These are phyloP conservation scores for Hsuehochloa calcarea DNA, from an alignment of 176 grass and related monocot genomes.

Conservation along the genomic window DNA sequence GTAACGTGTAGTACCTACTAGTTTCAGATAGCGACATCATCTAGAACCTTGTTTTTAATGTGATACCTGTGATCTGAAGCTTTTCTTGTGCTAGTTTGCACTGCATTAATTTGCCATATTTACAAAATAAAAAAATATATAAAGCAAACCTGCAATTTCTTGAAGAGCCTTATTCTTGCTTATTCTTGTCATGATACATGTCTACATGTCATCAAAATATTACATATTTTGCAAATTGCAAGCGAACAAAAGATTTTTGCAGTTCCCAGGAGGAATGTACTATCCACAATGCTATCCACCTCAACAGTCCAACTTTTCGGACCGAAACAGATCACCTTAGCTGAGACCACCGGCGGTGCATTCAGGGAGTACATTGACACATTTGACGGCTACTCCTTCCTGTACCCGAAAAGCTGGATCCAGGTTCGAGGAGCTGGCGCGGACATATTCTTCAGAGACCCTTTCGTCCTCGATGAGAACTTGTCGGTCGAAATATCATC, in stretches of 20 bases:
- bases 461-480: conserved; percentile 71
- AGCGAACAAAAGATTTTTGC: conserved; percentile 50
- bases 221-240: neutral
- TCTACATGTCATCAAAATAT: neutral
- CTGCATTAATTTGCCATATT: neutral
- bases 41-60: neutral
- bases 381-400: conserved; percentile 77
- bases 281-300: conserved; percentile 63
- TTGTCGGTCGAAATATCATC: conserved; percentile 80
- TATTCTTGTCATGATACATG: neutral
- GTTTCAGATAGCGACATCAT: neutral
- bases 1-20: neutral
- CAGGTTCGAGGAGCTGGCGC: conserved; percentile 71
- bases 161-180: neutral
- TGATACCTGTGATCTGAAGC: neutral
- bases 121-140: neutral
- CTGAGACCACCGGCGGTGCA: conserved; percentile 33
- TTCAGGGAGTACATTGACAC: conserved; percentile 80
- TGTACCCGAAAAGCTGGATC: conserved; percentile 84
- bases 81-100: neutral
- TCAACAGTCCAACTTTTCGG: conserved; percentile 39
- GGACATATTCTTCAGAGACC: conserved; percentile 72
- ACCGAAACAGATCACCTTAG: conserved; percentile 29
- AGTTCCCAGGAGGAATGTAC: conserved; percentile 81
- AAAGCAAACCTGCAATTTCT: neutral